Conservation (phyloP, 2,329 filamentous ascomycete species). For the Xylaria sp. region DNA sequence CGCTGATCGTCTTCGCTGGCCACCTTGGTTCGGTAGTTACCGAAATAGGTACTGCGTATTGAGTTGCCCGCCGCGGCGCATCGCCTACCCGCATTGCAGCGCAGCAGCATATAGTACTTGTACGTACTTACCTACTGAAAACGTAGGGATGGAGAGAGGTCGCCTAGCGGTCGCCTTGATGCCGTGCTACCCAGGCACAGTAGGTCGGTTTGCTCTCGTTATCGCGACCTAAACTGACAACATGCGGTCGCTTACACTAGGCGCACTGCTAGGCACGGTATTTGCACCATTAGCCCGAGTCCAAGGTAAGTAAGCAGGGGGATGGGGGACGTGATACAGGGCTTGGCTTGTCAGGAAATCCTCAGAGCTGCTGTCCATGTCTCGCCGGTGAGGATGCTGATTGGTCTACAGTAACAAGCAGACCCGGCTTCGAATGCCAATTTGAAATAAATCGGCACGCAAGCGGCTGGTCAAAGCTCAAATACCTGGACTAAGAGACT, state of each 20-base stretch:
- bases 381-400: background rate
- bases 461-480: background rate
- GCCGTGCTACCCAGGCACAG: background rate
- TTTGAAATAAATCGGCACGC: conserved; percentile 11
- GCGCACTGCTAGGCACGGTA: background rate
- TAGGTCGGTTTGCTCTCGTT: background rate
- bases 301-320: background rate
- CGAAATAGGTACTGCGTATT: conserved; percentile 16
- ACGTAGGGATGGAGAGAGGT: background rate
- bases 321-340: background rate
- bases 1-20: background rate
- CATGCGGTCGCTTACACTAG: background rate
- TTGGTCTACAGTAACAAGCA: background rate
- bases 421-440: background rate
- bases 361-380: conserved; percentile 1
- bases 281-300: conserved; percentile 8
- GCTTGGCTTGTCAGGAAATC: conserved; percentile 10
- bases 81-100: background rate
- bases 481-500: background rate
- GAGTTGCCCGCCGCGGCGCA: background rate
- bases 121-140: background rate
- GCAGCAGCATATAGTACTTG: background rate
- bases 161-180: background rate
- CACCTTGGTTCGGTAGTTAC: conserved; percentile 12
- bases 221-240: background rate